Conservation (phyloP, 202 grass and related monocot genomes). For the Zizania palustris region DNA sequence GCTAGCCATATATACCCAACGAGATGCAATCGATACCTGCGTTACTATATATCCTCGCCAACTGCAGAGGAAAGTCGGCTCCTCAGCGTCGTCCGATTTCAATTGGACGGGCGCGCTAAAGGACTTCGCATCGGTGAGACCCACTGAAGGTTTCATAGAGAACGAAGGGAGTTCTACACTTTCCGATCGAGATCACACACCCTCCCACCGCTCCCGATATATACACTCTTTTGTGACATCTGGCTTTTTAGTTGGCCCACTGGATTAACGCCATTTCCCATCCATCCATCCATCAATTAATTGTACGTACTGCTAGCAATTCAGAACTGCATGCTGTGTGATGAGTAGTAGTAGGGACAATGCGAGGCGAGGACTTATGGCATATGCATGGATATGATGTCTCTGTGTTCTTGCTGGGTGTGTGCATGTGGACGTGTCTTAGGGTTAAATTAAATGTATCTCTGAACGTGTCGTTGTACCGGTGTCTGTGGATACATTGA, state of each 20-base stretch:
- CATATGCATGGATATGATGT: neutral
- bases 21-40: too few species aligned
- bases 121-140: too few species aligned
- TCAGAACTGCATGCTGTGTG: neutral
- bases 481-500: neutral
- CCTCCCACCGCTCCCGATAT: too few species aligned
- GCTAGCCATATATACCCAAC: too few species aligned
- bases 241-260: conserved; percentile 37
- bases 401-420: neutral
- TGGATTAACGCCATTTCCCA: conserved; percentile 37
- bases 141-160: too few species aligned
- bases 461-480: conserved; percentile 16
- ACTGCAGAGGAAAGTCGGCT: too few species aligned
- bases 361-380: neutral
- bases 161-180: too few species aligned
- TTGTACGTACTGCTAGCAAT: conserved; percentile 13
- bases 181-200: too few species aligned
- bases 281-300: conserved; percentile 35
- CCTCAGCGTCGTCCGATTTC: too few species aligned
- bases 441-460: conserved; percentile 24
- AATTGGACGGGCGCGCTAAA: too few species aligned
- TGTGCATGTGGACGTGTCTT: conserved; percentile 42
- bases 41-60: too few species aligned
- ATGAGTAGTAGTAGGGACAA: conserved; percentile 30
- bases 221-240: neutral